Base-by-base conservation (phyloP, 2,329 filamentous ascomycete genomes). In the Ramularia endophylla region DNA sequence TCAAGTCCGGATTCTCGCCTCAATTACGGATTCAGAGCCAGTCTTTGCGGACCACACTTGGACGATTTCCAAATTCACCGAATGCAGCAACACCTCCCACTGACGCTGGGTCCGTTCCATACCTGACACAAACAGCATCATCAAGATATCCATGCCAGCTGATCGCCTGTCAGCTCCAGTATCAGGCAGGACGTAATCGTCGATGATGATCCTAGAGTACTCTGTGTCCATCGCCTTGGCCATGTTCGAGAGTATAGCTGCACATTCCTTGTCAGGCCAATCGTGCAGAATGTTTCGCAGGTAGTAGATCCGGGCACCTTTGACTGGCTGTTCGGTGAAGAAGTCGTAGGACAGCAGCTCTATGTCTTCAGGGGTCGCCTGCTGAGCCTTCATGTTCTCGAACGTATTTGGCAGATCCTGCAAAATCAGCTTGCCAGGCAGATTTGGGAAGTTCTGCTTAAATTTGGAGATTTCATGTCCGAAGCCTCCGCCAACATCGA, bases 301-400 rank as follows among this genome's bases (percentile, higher is more conserved):
- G 41, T 53, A 57, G 38, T 58, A 58, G 4, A 59, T 47, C 36
- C 59, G 55, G 7, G 63, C 62, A 25, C 47, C 44, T 20, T 44
- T 40, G 4, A 51, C 19, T 1, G 48, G 48, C 16, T 54, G 51
- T 11, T 37, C 22, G 3, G 31, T 19, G 36, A 52, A 51, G 40
- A 55, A 52, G 27, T 56, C 46, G 30, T 51, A 40, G 5, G 40
- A n/a, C 16, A 44, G 18, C 8, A 38, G 18, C 15, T 46, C 39
- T 6, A 53, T 25, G 4, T 38, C 44, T 5, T 27, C 9, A 2
- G 35, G 22, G 13, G 36, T 32, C 8, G 38, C 29, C 28, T 27
- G 11, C 15, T 19, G 29, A 11, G 44, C 34, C 9, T 25, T 13
- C 13, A 40, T 32, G 27, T 27, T 48, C 18, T 25, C 40, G 19